Conservation (phyloP, 306 rosid genomes). For the Citrullus amarus region DNA sequence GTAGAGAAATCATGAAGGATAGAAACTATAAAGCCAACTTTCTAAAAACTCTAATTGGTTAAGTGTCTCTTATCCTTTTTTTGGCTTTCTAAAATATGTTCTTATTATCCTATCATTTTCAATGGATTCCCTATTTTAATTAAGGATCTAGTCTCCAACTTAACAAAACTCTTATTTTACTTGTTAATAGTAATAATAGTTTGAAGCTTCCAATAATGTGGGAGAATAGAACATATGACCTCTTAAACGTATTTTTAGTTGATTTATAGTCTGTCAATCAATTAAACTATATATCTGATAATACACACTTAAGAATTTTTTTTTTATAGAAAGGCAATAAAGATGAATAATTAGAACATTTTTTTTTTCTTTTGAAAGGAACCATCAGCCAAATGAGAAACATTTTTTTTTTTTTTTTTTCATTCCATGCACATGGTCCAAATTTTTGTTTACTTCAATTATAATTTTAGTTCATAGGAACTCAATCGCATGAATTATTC, state of each 20-base stretch:
- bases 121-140: too few relatives aligned
- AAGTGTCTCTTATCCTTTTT: neutral
- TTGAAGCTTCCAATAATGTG: too few relatives aligned
- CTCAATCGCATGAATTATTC: neutral
- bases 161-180: too few relatives aligned
- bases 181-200: too few relatives aligned
- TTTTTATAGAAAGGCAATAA: too few relatives aligned
- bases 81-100: neutral
- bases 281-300: too few relatives aligned
- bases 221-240: too few relatives aligned
- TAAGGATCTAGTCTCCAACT: too few relatives aligned
- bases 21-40: neutral
- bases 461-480: neutral
- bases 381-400: neutral
- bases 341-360: too few relatives aligned
- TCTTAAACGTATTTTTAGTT: too few relatives aligned
- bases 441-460: neutral
- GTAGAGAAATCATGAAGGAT: neutral
- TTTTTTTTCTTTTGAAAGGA: neutral
- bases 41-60: neutral
- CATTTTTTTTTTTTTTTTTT: neutral
- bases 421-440: neutral
- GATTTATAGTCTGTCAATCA: too few relatives aligned
- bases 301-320: too few relatives aligned
- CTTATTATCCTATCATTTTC: neutral